These are phyloP conservation scores for Claviceps arundinis DNA, from an alignment of 2,329 filamentous ascomycete species.

Conservation along the genomic window DNA sequence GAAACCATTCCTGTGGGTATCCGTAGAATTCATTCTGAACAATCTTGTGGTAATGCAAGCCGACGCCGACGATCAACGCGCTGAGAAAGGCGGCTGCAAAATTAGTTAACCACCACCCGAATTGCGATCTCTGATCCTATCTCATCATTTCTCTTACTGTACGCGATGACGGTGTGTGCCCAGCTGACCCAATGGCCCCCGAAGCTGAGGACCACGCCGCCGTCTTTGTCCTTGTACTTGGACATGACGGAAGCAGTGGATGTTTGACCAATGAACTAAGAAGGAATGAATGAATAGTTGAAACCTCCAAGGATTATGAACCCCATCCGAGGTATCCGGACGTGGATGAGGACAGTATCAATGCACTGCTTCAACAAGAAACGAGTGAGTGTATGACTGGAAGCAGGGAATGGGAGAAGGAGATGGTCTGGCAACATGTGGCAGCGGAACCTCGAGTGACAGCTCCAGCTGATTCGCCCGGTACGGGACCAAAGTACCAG, in stretches of 20 bases:
- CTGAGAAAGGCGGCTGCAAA: constrained; percentile 65
- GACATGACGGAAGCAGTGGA: constrained; percentile 17
- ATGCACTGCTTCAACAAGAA: neutral
- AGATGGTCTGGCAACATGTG: neutral
- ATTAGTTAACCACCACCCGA: constrained; percentile 9
- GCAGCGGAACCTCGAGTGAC: neutral
- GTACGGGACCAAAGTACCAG: neutral
- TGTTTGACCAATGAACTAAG: constrained; percentile 6
- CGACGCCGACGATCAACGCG: constrained; percentile 67
- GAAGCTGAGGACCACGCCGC: constrained; percentile 48
- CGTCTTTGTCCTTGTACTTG: constrained; percentile 53
- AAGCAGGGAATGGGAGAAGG: constrained; percentile 3
- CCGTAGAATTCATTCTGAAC: constrained; percentile 94
- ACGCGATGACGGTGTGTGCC: constrained; percentile 72
- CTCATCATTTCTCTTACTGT: constrained; percentile 39
- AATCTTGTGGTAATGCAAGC: constrained; percentile 90
- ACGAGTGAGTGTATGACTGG: neutral
- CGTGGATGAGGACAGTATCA: neutral
- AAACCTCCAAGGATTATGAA: constrained; percentile 8
- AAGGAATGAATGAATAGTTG: constrained; percentile 3
- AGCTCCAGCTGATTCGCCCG: neutral
- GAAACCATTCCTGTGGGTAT: constrained; percentile 92
- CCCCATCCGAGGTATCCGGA: constrained; percentile 21
- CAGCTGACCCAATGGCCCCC: constrained; percentile 86
- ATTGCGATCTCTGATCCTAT: neutral